Base-by-base conservation (phyloP, 306 rosid species). In the Rosa persica region DNA sequence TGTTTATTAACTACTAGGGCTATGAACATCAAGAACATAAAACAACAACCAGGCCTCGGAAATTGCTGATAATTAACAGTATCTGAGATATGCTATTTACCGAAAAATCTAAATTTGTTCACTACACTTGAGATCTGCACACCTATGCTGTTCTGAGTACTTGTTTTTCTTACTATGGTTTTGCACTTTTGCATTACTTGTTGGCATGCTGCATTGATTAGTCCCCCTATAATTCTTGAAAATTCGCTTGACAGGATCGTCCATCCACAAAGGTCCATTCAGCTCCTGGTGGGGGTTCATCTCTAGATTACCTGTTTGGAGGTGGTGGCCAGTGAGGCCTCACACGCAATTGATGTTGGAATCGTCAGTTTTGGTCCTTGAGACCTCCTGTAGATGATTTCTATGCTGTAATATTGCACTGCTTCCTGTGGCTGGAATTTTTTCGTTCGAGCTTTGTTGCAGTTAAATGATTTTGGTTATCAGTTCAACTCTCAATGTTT, bases 281-380 rank as follows among this genome's bases (percentile, higher is more conserved):
- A 3, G 79, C 79, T 64, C 79, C 79, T 8, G 79, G 79, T 34
- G 79, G 79, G 2, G 79, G 79, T 30, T 76, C 79, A 12, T 76
- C 79, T 25, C 79, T 76, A 1, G 79, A 76, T 49, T 76, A 76
- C 79, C 60, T 76, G 47, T 76, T 76, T 64, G 79, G 79, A 19
- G 79, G 72, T 34, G 72, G 71, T 62, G 70, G 78, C 79, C 67
- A 64, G 48, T 76, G n/a, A 76, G 51, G 61, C 34, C 58, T 64
- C 23, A 20, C 36, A 30, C 7, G 64, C 46, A 40, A 54, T 44
- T 42, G n/a, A 74, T 25, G 78, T 75, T 44, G 57, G 57, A 42
- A 75, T 75, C 27, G 27, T 27, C 70, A 17, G 20, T 76, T 76
- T n/a, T 25, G 36, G 71, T 43, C 65, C 76, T 20, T 8, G 0